These are phyloP conservation scores for Trametes villosa DNA, from an alignment of 768 basidiomycete species.

Conservation along the genomic window DNA sequence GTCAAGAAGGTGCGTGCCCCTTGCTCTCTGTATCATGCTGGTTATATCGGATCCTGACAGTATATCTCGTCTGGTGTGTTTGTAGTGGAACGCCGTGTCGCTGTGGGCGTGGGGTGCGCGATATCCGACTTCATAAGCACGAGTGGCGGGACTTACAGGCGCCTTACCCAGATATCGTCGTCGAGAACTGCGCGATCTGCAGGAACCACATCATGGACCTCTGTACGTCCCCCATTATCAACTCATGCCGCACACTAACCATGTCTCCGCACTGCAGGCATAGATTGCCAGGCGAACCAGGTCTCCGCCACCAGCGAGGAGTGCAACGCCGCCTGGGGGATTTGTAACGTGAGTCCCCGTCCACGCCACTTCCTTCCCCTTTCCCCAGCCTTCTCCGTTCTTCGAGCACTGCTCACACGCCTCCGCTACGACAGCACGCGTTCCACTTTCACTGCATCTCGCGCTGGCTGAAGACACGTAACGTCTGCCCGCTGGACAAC, in stretches of 20 bases:
- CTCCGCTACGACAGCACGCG: slow-evolving; percentile 67
- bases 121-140: not conserved
- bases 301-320: slow-evolving; percentile 96
- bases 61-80: not conserved
- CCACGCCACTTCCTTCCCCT: too few species aligned
- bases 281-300: slow-evolving; percentile 99
- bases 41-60: not conserved
- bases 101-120: slow-evolving; percentile 96
- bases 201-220: slow-evolving; percentile 99
- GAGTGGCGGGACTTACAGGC: slow-evolving; percentile 7
- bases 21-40: not conserved
- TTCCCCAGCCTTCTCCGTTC: not conserved
- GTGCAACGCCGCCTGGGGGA: slow-evolving; percentile 98
- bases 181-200: slow-evolving; percentile 99
- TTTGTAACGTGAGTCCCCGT: slow-evolving; percentile 82
- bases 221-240: slow-evolving; percentile 58
- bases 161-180: slow-evolving; percentile 79
- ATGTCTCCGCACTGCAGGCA: slow-evolving; percentile 58
- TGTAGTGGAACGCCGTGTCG: slow-evolving; percentile 97
- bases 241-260: slow-evolving; percentile 9
- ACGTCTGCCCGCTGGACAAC: slow-evolving; percentile 94
- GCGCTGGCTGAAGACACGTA: slow-evolving; percentile 97
- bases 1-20: slow-evolving; percentile 91
- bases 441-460: slow-evolving; percentile 99
- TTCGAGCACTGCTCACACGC: not conserved